Evolutionary conservation across 2,329 filamentous ascomycete genomes (phyloP), one percentile per base, ranked within the genome.

Genomic region (Cladosporium sp.): DNA sequence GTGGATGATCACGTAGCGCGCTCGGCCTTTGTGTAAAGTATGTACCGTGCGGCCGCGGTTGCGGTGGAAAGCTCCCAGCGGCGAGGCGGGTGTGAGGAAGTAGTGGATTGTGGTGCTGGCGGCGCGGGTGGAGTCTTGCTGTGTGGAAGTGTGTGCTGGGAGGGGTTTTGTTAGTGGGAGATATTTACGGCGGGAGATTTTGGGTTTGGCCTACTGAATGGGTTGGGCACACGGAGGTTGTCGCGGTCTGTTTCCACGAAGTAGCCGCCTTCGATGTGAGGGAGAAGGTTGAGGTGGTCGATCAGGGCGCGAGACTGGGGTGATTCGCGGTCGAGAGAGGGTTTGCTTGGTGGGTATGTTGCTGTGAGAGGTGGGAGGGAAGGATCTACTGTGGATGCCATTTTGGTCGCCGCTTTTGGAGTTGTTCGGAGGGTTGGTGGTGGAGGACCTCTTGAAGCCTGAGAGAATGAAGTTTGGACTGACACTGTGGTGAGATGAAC

Each of bases 71-170:
- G 75, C 74, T 0, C 86, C 85, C 61, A 83, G 73, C 0, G 84
- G 82, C 0, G 75, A 76, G 19, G 65, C 65, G 0, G 83, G 80
- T 0, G 84, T 87, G 38, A 90, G 74, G 49, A 86, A 76, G 69
- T 90, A 89, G 72, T 80, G 84, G 55, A 89, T 89, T 1, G 78
- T 80, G 0, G 85, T 87, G 57, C 79, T 83, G 1, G 83, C 80
- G 58, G 78, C 79, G 36, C 86, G 78, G 15, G 77, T 72, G 34
- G 56, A 52, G 47, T 37, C 25, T 17, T 15, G 9, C 3, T 37
- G 30, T 34, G 28, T 19, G 54, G 43, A 15, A 19, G 39, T 28
- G 42, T 28, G n/a, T 34, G 51, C 54, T 30, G 57, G 38, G 9
- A 66, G 54, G 2, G 77, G 71, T 56, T 76, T 34, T 69, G 59